Base-by-base conservation (phyloP, 2,329 filamentous ascomycete species). In the Apiospora kogelbergensis region DNA sequence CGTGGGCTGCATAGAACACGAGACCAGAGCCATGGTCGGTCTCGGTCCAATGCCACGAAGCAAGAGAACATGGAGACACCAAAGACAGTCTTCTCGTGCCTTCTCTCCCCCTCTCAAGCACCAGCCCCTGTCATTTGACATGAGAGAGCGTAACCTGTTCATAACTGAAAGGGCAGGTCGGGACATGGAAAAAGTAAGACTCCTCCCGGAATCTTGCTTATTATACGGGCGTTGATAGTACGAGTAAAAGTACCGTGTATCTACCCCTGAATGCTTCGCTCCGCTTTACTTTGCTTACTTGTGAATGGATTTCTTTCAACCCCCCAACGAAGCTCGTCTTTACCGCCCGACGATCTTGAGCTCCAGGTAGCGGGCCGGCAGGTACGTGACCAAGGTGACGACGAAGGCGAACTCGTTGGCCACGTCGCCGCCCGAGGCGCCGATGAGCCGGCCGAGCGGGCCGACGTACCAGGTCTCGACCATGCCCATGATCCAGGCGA, bases 401-500 rank as follows among this genome's bases (percentile, higher is more conserved):
- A 84, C 78, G 53, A 88, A 80, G 1, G 84, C 80, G 57, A 89
- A 78, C 80, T 88, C 80, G 71, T 86, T 87, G 11, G 84, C 85
- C 65, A 86, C 77, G 74, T 86, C 84, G 11, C 84, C 84, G 22
- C 83, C 83, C n/a, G 72, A 71, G 0, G 78, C 76, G 5, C 84
- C 83, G 69, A 86, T 85, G 71, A 78, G 74, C 48, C 73, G 76
- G 0, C 81, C 84, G 65, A 86, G 71, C 2, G 79, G 78, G 0
- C 85, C 86, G 26, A 85, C 78, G 72, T 84, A 88, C 83, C 84
- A 88, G 0, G 85, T 88, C 78, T 88, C 84, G 63, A 82, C 82
- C 87, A 90, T 90, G 1, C 87, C 88, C 74, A 89, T 79, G 26
- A 87, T 80, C 82, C 84, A 9, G 65, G 65, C 65, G 10, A 78